Evolutionary conservation across 2,329 filamentous ascomycete species (phyloP).

Genomic region (Claviceps arundinis): DNA sequence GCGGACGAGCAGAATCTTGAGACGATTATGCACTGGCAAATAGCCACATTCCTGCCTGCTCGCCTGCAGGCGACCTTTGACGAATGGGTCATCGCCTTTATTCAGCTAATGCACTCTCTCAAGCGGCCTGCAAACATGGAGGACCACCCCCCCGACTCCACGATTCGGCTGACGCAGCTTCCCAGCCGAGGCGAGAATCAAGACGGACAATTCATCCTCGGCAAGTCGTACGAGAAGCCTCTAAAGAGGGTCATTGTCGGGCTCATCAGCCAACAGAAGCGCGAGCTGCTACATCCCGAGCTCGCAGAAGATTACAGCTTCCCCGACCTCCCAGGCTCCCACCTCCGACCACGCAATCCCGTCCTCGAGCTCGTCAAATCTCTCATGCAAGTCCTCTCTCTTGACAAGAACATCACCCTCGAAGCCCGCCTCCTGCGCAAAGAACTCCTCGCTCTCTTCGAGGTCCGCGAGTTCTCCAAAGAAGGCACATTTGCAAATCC

Average conservation of each 20-base stretch:
- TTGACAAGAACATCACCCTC: constrained; percentile 81
- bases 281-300: constrained; percentile 80
- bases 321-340: constrained; percentile 63
- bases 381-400: constrained; percentile 79
- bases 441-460: constrained; percentile 79
- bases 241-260: constrained; percentile 76
- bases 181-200: constrained; percentile 47
- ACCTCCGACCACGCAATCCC: constrained; percentile 45
- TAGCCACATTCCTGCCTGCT: constrained; percentile 73
- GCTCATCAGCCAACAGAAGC: constrained; percentile 74
- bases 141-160: constrained; percentile 26
- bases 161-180: constrained; percentile 44
- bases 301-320: constrained; percentile 79
- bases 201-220: constrained; percentile 53
- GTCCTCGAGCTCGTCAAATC: constrained; percentile 84
- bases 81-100: constrained; percentile 88
- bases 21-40: constrained; percentile 97
- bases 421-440: constrained; percentile 82
- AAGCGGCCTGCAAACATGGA: constrained; percentile 53
- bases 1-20: constrained; percentile 62
- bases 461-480: constrained; percentile 83
- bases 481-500: constrained; percentile 85
- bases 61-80: constrained; percentile 76
- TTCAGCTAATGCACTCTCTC: constrained; percentile 80
- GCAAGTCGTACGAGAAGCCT: constrained; percentile 76